A percentile compares a stretch with the other conserved stretches of the same genome.
These are phyloP conservation scores for Cytospora piceicola DNA, from an alignment of 2,329 filamentous ascomycete genomes.

Conservation along the genomic window DNA sequence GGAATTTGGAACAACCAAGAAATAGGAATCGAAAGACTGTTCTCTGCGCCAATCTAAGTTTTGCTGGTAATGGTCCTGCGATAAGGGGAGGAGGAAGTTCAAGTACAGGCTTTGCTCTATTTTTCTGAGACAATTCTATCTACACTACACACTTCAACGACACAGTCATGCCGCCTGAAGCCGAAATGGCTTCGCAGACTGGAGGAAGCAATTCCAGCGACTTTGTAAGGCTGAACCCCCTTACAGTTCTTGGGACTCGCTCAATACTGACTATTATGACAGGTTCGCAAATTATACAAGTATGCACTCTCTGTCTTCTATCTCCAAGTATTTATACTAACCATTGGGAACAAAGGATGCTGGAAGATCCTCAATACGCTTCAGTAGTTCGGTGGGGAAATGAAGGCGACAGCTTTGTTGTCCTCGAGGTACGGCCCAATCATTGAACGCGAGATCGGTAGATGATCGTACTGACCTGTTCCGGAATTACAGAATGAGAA, in stretches of 20 bases:
- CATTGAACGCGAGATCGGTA: conserved; percentile 15
- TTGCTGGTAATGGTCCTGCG: not conserved
- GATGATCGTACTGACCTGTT: conserved; percentile 32
- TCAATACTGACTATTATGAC: conserved; percentile 29
- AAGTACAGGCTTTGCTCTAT: not conserved
- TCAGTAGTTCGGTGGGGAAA: conserved; percentile 95
- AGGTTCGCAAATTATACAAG: conserved; percentile 99
- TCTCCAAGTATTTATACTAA: conserved; percentile 35
- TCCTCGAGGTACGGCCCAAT: conserved; percentile 75
- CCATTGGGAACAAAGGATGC: conserved; percentile 67
- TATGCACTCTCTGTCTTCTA: conserved; percentile 52
- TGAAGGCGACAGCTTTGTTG: conserved; percentile 93
- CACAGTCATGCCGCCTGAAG: conserved; percentile 43
- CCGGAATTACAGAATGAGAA: conserved; percentile 77
- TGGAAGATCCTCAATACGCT: conserved; percentile 91
- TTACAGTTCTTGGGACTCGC: not conserved
- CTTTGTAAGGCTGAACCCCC: conserved; percentile 69
- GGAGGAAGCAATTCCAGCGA: conserved; percentile 84
- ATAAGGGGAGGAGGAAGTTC: not conserved
- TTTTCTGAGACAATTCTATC: not conserved
- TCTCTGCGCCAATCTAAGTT: not conserved
- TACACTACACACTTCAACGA: conserved; percentile 18
- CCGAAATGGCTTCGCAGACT: conserved; percentile 44
- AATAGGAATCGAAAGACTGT: not conserved
- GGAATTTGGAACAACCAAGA: not conserved